Conservation (phyloP, 192 early-diverging fungal genomes). For the Linnemannia hyalina region DNA sequence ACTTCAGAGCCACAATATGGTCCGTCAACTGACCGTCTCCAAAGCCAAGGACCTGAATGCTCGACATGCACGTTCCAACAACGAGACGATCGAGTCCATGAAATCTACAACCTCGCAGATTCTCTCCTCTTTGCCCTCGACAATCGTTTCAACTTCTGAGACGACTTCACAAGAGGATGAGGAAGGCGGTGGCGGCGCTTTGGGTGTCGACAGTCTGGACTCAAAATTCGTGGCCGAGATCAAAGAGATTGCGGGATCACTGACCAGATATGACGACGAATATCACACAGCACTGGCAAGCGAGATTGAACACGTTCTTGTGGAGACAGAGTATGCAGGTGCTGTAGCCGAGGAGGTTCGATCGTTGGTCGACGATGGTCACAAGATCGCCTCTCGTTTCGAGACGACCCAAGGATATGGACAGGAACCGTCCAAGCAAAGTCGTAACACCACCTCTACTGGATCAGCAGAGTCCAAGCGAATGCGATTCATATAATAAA, state of each 20-base stretch:
- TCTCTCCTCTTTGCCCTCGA: not conserved
- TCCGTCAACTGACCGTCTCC: not conserved
- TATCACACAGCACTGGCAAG: not conserved
- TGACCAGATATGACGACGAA: conserved; percentile 1
- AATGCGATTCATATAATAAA: not conserved
- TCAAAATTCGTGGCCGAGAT: conserved; percentile 15
- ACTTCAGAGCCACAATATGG: not conserved
- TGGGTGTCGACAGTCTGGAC: conserved; percentile 5
- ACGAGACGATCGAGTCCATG: not conserved
- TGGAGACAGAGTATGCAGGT: not conserved
- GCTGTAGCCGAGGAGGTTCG: not conserved
- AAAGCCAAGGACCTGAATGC: conserved; percentile 6
- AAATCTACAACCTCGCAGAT: not conserved
- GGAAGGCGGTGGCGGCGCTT: not conserved
- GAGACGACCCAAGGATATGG: not conserved
- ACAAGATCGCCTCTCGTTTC: not conserved
- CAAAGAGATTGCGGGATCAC: not conserved
- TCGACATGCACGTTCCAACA: not conserved
- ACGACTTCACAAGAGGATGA: not conserved
- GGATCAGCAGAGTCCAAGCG: not conserved
- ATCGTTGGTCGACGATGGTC: not conserved
- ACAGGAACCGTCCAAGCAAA: not conserved
- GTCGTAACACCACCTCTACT: not conserved
- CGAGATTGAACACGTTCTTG: not conserved
- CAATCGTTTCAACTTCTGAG: not conserved